Conservation (phyloP, 192 early-diverging fungal genomes). For the Mortierella antarctica region DNA sequence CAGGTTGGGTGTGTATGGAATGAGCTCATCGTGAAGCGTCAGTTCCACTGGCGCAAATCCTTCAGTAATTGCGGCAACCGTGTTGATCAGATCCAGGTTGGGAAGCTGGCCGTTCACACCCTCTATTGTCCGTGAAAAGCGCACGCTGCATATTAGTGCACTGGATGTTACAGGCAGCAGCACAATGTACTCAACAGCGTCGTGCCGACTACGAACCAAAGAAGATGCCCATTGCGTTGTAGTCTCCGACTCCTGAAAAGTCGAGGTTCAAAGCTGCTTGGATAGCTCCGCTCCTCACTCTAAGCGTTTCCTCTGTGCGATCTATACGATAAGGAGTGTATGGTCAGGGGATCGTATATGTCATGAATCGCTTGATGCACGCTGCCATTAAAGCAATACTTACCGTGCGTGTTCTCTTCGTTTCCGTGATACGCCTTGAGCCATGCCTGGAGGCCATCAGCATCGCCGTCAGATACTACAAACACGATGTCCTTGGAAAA, state of each 20-base stretch:
- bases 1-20: slow-evolving; percentile 26
- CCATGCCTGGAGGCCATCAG: slow-evolving; percentile 85
- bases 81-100: slow-evolving; percentile 92
- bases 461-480: slow-evolving; percentile 82
- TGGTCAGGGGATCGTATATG: background rate
- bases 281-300: slow-evolving; percentile 78
- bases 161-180: background rate
- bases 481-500: slow-evolving; percentile 96
- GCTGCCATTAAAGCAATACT: background rate
- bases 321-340: slow-evolving; percentile 8
- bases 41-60: slow-evolving; percentile 65
- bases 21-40: slow-evolving; percentile 65
- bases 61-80: slow-evolving; percentile 68
- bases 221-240: slow-evolving; percentile 75
- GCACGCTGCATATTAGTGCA: background rate
- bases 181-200: too few species aligned
- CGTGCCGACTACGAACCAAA: slow-evolving; percentile 62
- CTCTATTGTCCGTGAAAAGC: slow-evolving; percentile 49
- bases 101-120: slow-evolving; percentile 92
- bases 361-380: background rate
- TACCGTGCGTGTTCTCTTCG: slow-evolving; percentile 44
- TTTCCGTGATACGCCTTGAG: slow-evolving; percentile 90
- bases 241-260: slow-evolving; percentile 74
- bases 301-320: slow-evolving; percentile 25
- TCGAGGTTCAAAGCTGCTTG: slow-evolving; percentile 90